Percentiles rank a stretch among this genome's conserved stretches.
These are phyloP conservation scores for Arabis hirsuta DNA, from an alignment of 345 rosid genomes.

Conservation along the genomic window DNA sequence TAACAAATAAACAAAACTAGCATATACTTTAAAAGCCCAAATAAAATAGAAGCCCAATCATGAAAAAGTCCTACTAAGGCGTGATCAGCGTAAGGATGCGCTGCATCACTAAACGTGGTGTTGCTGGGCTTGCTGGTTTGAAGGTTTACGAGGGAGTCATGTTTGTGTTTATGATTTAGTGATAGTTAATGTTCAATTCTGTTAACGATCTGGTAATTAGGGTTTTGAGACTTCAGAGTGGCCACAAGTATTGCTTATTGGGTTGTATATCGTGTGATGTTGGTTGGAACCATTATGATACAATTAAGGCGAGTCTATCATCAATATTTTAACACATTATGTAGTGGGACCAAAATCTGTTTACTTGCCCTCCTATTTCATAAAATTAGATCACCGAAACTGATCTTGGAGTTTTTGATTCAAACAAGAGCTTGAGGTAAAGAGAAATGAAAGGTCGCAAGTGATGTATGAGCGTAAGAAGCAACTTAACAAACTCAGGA, in stretches of 20 bases:
- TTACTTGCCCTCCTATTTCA: neutral
- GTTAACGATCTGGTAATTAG: slow-evolving; percentile 31
- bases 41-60: too few relatives aligned
- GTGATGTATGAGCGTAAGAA: slow-evolving; percentile 65
- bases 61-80: too few relatives aligned
- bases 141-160: slow-evolving; percentile 65
- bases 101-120: slow-evolving; percentile 50
- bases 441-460: slow-evolving; percentile 73
- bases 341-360: neutral
- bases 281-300: slow-evolving; percentile 74
- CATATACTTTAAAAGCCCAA: too few relatives aligned
- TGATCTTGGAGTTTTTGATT: neutral
- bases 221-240: slow-evolving; percentile 75
- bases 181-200: neutral
- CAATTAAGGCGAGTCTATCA: slow-evolving; percentile 53
- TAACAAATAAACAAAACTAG: too few relatives aligned
- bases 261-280: slow-evolving; percentile 65
- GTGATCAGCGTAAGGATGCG: too few relatives aligned
- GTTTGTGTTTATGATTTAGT: neutral
- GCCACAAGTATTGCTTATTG: slow-evolving; percentile 69
- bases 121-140: slow-evolving; percentile 59
- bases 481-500: slow-evolving; percentile 63
- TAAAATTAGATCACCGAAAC: neutral
- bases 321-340: neutral
- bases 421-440: slow-evolving; percentile 66